Base-by-base conservation (phyloP, 106 monocot species). In the Phalaenopsis equestris region DNA sequence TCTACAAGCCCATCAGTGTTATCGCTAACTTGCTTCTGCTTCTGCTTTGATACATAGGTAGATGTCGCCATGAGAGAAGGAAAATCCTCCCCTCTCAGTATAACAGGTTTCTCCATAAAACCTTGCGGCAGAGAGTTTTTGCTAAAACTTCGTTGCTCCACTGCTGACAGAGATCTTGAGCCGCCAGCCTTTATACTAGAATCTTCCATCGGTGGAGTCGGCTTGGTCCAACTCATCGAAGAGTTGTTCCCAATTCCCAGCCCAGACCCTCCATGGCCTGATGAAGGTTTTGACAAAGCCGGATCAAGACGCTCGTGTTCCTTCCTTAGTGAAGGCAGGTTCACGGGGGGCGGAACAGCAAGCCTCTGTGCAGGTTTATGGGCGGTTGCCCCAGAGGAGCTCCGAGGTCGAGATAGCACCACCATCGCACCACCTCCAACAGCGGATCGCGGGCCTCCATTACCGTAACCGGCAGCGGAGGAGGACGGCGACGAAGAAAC, bases 341-440 rank as follows among this genome's bases (percentile, higher is more conserved):
- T 96, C 85, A 96, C 78, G 84, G 96, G 96, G 81, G 96, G 86
- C 57, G 94, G 97, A 42, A 98, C 94, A 12, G 94, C 55, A 36
- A 98, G 86, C 85, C 79, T 87, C 38, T 84, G 79, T n/a, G 85
- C 79, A 52, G 11, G 19, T 82, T 90, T 88, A 30, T 81, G 84
- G 4, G 58, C 76, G 6, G 84, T 6, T 4, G 88, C 11, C 17
- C 86, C 79, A 6, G 79, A 55, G 2, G 92, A 83, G 80, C 86
- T 87, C 48, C 92, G 87, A 0, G 84, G 83, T 23, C 94, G 81
- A 61, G 94, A 90, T 5, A 97, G 89, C 39, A 97, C 90, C 55
- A 94, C 92, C 94, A 94, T 92, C 14, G 90, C 52, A 12, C 52
- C 90, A 0, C 83, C 89, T 16, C 89, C 86, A 2, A 80, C 86